A percentile compares a stretch with the other conserved stretches of the same genome.
Conservation (phyloP, 2,329 filamentous ascomycete species). For the Pseudocercospora macadamiae region DNA sequence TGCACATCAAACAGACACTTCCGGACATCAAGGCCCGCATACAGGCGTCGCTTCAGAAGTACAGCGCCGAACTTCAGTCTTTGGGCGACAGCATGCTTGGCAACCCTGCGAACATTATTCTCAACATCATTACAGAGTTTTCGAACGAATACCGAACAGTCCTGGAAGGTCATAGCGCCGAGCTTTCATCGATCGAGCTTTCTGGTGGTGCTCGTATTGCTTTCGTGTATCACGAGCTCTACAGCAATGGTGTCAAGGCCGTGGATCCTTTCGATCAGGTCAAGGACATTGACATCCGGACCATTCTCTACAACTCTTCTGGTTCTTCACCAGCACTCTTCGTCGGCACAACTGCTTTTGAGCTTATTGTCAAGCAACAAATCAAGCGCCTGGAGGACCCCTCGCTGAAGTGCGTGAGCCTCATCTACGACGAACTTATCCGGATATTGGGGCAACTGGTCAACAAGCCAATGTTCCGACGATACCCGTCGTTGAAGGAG, state of each 20-base stretch:
- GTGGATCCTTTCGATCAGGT: conserved; percentile 97
- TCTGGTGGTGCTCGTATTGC: conserved; percentile 97
- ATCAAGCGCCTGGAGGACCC: conserved; percentile 96
- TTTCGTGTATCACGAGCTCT: conserved; percentile 98
- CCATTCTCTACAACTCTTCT: conserved; percentile 98
- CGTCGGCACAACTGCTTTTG: conserved; percentile 96
- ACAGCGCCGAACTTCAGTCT: conserved; percentile 75
- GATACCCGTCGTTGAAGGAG: conserved; percentile 94
- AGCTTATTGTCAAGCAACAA: conserved; percentile 97
- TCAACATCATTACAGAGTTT: conserved; percentile 99
- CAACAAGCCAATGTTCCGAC: conserved; percentile 83
- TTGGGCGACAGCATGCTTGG: conserved; percentile 94
- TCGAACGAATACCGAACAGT: conserved; percentile 97
- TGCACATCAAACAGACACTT: conserved; percentile 99
- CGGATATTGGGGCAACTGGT: conserved; percentile 91
- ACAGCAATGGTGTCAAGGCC: conserved; percentile 95
- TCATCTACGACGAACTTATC: conserved; percentile 96
- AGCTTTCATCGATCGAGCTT: conserved; percentile 90
- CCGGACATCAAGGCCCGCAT: conserved; percentile 98
- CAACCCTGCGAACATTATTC: conserved; percentile 92
- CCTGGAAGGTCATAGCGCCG: conserved; percentile 93
- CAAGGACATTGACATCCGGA: conserved; percentile 97
- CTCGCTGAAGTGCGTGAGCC: conserved; percentile 92
- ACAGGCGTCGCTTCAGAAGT: conserved; percentile 90
- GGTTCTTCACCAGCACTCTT: conserved; percentile 95